Base-by-base conservation (phyloP, 2,329 filamentous ascomycete genomes). In the Drechmeria coniospora region DNA sequence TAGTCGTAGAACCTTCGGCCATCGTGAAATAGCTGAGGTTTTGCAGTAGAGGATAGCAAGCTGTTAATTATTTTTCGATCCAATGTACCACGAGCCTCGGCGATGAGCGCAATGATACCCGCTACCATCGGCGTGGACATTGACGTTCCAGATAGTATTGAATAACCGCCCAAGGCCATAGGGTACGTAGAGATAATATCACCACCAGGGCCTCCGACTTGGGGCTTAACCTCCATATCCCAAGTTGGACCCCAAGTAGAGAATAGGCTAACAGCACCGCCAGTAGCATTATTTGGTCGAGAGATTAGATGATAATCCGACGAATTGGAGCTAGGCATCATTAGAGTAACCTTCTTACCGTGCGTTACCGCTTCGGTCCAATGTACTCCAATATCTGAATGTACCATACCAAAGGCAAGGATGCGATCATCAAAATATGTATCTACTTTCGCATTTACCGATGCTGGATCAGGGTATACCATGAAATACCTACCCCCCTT, bases 401-500 rank as follows among this genome's bases (percentile, higher is more conserved):
- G 45, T 10, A 56, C 51, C 48, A 53, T 53, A 26, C 20, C 58
- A 0, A 50, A 42, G 7, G 45, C 60, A 8, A 41, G 22, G 25
- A 64, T 42, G 2, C 44, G 44, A 0, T 40, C 21, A 2, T 52
- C 51, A 1, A 25, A 20, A 0, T 41, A 36, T 3, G 54, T 48
- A 19, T 54, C 45, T 10, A 56, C 49, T 5, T 39, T 35, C 4
- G 41, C 35, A 4, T 56, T 48, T 9, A 48, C 53, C 5, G 39
- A 36, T n/a, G 28, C 33, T 34, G 65, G 68, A 54, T 75, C 74
- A 49, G 75, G 76, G 39, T 72, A 54, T 37, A n/a, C n/a, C n/a
- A 77, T 49, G 30, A 77, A 48, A 35, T 74, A 72, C 42, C 65
- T 61, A 27, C 68, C 72, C 10, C 72, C 72, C 27, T 57, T 57